Base-by-base conservation (phyloP, 2,329 filamentous ascomycete species). In the Chaetomium globosum region DNA sequence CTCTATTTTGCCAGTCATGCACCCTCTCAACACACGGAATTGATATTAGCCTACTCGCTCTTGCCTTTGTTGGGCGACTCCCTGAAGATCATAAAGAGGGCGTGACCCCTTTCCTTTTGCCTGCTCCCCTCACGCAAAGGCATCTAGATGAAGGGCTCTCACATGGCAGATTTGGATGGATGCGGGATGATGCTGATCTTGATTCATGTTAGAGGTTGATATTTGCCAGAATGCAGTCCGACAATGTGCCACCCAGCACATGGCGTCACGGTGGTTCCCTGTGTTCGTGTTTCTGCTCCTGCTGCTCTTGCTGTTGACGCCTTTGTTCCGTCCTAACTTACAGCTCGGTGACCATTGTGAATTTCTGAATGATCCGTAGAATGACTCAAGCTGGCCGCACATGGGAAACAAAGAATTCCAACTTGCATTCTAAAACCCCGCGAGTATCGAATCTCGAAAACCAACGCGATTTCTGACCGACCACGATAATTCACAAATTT, bases 221-320 rank as follows among this genome's bases (percentile, higher is more conserved):
- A 71, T 72, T 70, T 73, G 69, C 56, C 68, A 72, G 67, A 71
- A 70, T 70, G 31, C 30, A 21, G 43, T 48, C 63, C 46, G 33
- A 59, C 7, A 26, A 56, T 36, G 48, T 39, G 39, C 55, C 30
- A 36, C 54, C 39, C 48, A 46, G 48, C 53, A 46, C 48, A 60
- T 63, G 13, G 46, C 19, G 52, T 39, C 21, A 39, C 36, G 26
- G 39, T n/a, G 36, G 12, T 39, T 39, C 46, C 52, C n/a, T 10
- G n/a, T 21, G 30, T 13, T 56, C 28, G 23, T 46, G 51, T 63
- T 55, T 9, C 26, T n/a, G 30, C 13, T 55, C 21, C 21, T 51
- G 51, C 63, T 55, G 53, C 36, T 60, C 46, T 33, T 65, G 26
- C 7, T 21, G 59, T 9, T 16, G 19, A n/a, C n/a, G 13, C 36